These are phyloP conservation scores for Leccinum pellstonianum DNA, from an alignment of 768 basidiomycete genomes.

Conservation along the genomic window DNA sequence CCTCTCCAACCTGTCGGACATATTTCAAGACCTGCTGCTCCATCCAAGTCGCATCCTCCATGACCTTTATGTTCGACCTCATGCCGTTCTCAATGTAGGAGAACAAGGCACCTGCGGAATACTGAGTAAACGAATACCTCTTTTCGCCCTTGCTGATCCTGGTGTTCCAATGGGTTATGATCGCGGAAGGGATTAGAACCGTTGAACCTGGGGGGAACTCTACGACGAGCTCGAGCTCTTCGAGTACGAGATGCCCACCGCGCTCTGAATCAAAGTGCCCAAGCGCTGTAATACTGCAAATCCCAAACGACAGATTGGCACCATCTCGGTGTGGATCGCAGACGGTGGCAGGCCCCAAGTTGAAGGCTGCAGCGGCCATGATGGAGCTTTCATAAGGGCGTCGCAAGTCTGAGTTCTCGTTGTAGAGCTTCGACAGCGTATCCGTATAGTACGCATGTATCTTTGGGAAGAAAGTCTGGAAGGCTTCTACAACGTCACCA, in stretches of 20 bases:
- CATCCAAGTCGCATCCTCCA: not conserved
- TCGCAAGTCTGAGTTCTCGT: too few species aligned
- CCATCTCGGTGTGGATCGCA: conserved; percentile 4
- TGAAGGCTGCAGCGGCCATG: not conserved
- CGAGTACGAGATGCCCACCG: not conserved
- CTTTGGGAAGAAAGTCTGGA: not conserved
- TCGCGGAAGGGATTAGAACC: not conserved
- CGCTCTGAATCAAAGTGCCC: not conserved
- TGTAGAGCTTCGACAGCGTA: too few species aligned
- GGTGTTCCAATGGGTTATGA: conserved; percentile 2
- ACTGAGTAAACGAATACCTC: conserved; percentile 10
- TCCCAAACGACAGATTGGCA: conserved; percentile 2
- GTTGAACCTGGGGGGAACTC: conserved; percentile 6
- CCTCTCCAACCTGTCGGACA: not conserved
- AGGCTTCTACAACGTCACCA: not conserved
- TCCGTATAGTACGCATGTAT: not conserved
- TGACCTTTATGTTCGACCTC: not conserved
- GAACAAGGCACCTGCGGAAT: not conserved
- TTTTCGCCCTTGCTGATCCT: not conserved
- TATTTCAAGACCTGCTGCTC: not conserved
- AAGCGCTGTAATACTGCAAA: conserved; percentile 2
- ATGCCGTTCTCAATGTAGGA: conserved; percentile 10
- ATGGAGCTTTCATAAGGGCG: not conserved
- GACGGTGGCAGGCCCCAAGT: not conserved
- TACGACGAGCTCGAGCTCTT: not conserved